A percentile compares a stretch with the other conserved stretches of the same genome.
Evolutionary conservation across 371 early-diverging fungal species (phyloP).

Genomic region (Gilbertella persicaria): DNA sequence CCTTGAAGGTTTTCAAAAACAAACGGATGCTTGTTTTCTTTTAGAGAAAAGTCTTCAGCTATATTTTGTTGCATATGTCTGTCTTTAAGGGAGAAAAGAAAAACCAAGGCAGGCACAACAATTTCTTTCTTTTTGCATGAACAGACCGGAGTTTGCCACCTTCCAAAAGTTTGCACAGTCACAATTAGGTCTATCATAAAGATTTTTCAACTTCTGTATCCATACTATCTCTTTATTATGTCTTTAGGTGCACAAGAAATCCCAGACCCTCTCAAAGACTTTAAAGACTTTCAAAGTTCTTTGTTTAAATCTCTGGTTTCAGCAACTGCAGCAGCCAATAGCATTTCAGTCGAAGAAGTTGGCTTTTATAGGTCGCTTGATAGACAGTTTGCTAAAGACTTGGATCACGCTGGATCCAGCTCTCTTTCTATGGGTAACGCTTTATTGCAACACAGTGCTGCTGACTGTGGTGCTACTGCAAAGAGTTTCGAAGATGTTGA

Average conservation of each 20-base stretch:
- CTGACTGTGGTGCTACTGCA: slow-evolving; percentile 27
- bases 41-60: no score
- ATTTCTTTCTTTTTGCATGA: no score
- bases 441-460: slow-evolving; percentile 54
- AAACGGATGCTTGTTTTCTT: no score
- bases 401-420: slow-evolving; percentile 52
- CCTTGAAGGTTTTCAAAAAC: no score
- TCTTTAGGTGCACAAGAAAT: slow-evolving; percentile 6
- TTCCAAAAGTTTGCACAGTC: no score
- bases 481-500: slow-evolving; percentile 56
- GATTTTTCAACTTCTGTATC: no score
- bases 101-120: no score
- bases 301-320: slow-evolving; percentile 62
- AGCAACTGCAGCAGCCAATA: slow-evolving; percentile 67
- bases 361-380: slow-evolving; percentile 73
- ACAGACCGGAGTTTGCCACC: no score
- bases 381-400: slow-evolving; percentile 55
- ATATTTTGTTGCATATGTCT: no score
- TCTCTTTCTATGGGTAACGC: slow-evolving; percentile 62
- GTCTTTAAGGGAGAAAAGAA: no score
- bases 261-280: slow-evolving; percentile 48
- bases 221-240: no score
- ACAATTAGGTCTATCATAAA: no score
- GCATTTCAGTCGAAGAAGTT: slow-evolving; percentile 66
- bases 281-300: slow-evolving; percentile 56